phyloP scores from a whole-genome alignment of 2,329 filamentous ascomycete species.

The Neopestalotiopsis sp. region DNA sequence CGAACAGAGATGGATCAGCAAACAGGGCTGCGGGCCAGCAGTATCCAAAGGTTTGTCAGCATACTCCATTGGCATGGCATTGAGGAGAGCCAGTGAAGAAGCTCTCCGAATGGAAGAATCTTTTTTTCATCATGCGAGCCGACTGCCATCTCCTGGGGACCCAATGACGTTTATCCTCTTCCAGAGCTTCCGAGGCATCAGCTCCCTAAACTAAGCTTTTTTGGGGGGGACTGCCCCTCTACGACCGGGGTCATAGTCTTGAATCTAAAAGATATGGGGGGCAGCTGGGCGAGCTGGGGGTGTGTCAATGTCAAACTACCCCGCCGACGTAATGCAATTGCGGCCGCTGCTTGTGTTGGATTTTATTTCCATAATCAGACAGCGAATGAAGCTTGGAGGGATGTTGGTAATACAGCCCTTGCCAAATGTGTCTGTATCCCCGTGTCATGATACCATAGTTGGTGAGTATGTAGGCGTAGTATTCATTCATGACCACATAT shows the following conservation, averaged over 20 bases:
- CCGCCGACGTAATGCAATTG: slow-evolving; percentile 1
- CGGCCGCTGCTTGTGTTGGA: neutral
- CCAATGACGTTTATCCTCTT: neutral
- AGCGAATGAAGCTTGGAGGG: neutral
- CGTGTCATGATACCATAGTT: neutral
- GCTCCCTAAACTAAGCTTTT: neutral
- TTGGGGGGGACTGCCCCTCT: neutral
- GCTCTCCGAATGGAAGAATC: slow-evolving; percentile 7
- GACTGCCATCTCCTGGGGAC: neutral
- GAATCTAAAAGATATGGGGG: neutral
- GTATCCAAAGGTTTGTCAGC: neutral
- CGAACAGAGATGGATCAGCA: neutral
- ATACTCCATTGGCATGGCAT: neutral
- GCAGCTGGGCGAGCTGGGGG: neutral
- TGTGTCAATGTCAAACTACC: neutral
- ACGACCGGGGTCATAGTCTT: neutral
- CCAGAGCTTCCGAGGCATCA: slow-evolving; percentile 1
- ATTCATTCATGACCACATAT: neutral
- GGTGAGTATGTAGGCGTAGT: neutral
- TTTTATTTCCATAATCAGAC: neutral
- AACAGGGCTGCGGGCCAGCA: neutral
- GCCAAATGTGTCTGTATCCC: no score
- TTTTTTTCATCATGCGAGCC: neutral
- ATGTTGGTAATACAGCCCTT: neutral
- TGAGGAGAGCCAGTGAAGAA: neutral